Evolutionary conservation across 1,284 basidiomycete species (phyloP).

Genomic region (Athelia sp.): DNA sequence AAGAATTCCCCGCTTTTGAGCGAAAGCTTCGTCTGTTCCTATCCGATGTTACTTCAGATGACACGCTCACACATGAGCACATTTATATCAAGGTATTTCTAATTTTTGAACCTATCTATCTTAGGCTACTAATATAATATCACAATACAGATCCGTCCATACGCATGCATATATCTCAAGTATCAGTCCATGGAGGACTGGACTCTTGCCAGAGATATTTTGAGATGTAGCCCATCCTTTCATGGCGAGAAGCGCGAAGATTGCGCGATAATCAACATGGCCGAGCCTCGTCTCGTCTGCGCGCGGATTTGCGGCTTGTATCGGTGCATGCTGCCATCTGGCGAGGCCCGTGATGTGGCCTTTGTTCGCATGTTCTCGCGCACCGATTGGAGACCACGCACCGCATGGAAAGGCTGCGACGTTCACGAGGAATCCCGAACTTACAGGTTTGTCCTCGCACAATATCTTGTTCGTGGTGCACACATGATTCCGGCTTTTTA

Average conservation of each 20-base stretch:
- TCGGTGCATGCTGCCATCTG: not conserved
- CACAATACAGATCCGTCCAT: too few relatives aligned
- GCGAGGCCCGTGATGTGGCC: not conserved
- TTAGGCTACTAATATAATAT: too few relatives aligned
- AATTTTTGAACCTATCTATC: too few relatives aligned
- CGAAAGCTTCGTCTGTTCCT: not conserved
- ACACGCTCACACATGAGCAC: too few relatives aligned
- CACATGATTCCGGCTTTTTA: not conserved
- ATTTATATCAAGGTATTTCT: too few relatives aligned
- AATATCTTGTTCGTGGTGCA: not conserved
- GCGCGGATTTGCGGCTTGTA: not conserved
- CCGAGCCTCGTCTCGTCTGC: not conserved
- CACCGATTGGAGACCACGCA: not conserved
- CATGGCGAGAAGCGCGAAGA: conserved; percentile 8
- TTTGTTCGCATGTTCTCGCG: not conserved
- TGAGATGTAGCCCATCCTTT: conserved; percentile 11
- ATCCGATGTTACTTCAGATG: not conserved
- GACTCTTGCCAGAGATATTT: conserved; percentile 5
- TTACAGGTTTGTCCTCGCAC: not conserved
- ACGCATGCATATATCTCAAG: conserved; percentile 5
- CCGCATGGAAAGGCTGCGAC: not conserved
- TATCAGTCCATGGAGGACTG: conserved; percentile 12
- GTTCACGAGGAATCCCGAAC: not conserved
- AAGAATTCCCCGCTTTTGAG: not conserved
- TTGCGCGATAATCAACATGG: conserved; percentile 1